Evolutionary conservation across 2,329 filamentous ascomycete genomes (phyloP).

Genomic region (Dactylonectria estremocensis): DNA sequence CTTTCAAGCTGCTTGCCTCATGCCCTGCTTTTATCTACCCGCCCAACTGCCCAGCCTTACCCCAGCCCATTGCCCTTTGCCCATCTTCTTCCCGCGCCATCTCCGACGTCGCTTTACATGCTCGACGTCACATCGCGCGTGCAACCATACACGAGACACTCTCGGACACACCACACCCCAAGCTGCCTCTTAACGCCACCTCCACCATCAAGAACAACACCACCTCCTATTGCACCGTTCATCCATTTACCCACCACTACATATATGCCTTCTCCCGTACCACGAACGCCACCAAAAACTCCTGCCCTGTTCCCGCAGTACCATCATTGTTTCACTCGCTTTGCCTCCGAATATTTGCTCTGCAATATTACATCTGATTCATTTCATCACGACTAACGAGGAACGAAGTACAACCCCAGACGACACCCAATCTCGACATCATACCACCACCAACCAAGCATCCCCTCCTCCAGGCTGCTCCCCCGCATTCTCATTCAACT

Average conservation of each 20-base stretch:
- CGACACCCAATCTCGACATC: slow-evolving; percentile 36
- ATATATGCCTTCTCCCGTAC: slow-evolving; percentile 5
- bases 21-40: slow-evolving; percentile 33
- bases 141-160: slow-evolving; percentile 32
- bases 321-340: background rate
- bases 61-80: slow-evolving; percentile 26
- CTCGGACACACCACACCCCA: slow-evolving; percentile 24
- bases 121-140: slow-evolving; percentile 37
- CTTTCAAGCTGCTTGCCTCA: slow-evolving; percentile 1
- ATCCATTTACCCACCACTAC: slow-evolving; percentile 19
- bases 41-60: slow-evolving; percentile 14
- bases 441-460: slow-evolving; percentile 43
- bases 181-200: slow-evolving; percentile 43
- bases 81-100: slow-evolving; percentile 36
- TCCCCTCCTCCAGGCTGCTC: slow-evolving; percentile 39
- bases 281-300: background rate
- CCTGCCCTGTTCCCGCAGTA: background rate
- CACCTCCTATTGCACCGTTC: slow-evolving; percentile 27
- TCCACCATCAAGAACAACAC: slow-evolving; percentile 43
- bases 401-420: slow-evolving; percentile 28
- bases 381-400: slow-evolving; percentile 17
- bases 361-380: background rate
- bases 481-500: slow-evolving; percentile 44
- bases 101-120: slow-evolving; percentile 33
- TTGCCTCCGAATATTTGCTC: background rate